phyloP scores from a whole-genome alignment of 352 stramenopile genomes.

The Pythium insidiosum region DNA sequence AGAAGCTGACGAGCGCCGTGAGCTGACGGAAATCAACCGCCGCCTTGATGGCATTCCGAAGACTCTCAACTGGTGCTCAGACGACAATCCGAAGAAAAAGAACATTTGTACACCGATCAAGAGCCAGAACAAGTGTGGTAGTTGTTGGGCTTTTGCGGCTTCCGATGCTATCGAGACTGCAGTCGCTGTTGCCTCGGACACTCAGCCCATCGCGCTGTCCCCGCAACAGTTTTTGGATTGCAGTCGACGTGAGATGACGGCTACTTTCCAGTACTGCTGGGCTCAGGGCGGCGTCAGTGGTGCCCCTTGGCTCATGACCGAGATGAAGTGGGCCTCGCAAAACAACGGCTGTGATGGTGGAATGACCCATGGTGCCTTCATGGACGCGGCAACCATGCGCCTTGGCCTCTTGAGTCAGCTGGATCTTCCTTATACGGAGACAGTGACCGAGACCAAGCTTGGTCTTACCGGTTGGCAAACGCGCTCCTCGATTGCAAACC shows the following conservation, averaged over 20 bases:
- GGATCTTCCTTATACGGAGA: constrained; percentile 58
- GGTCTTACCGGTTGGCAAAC: constrained; percentile 10
- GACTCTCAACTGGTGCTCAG: constrained; percentile 68
- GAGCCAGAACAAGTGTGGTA: constrained; percentile 75
- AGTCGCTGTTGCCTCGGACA: constrained; percentile 37
- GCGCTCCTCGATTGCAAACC: too few relatives aligned
- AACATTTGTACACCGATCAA: constrained; percentile 73
- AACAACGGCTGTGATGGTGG: constrained; percentile 63
- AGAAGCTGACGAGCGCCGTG: constrained; percentile 1
- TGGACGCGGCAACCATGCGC: constrained; percentile 39
- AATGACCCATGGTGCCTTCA: constrained; percentile 71
- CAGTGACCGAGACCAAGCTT: constrained; percentile 23
- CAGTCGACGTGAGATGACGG: constrained; percentile 54
- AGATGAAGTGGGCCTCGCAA: constrained; percentile 68
- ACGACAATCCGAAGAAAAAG: constrained; percentile 45
- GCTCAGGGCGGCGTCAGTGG: constrained; percentile 31
- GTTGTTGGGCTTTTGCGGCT: constrained; percentile 76
- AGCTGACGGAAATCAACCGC: constrained; percentile 6
- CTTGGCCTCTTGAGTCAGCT: constrained; percentile 53
- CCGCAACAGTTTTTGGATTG: constrained; percentile 77
- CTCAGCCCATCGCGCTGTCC: constrained; percentile 42
- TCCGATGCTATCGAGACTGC: constrained; percentile 73
- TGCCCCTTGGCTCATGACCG: constrained; percentile 43
- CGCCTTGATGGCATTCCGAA: constrained; percentile 17
- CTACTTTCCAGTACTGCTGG: constrained; percentile 80